Conservation (phyloP, 495 filamentous ascomycete species). For the Aspergillus steynii region DNA sequence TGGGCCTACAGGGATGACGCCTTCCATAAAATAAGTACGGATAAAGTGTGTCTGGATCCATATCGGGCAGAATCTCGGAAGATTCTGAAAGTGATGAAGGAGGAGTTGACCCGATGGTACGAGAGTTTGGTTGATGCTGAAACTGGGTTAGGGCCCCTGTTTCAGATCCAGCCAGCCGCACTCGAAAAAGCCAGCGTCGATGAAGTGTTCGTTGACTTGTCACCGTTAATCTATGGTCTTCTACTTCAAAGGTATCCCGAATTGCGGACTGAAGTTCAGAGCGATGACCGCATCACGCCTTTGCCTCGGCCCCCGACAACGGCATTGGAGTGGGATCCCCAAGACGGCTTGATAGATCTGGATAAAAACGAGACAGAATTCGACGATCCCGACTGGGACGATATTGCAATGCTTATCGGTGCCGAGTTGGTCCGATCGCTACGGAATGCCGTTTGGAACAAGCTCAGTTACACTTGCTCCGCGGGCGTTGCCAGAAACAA, state of each 20-base stretch:
- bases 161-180: slow-evolving; percentile 55
- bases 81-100: slow-evolving; percentile 82
- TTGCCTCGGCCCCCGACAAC: slow-evolving; percentile 75
- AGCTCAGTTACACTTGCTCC: slow-evolving; percentile 84
- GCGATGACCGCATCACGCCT: slow-evolving; percentile 69
- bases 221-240: slow-evolving; percentile 72
- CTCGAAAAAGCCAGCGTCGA: slow-evolving; percentile 91
- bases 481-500: slow-evolving; percentile 89
- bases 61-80: slow-evolving; percentile 83
- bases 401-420: slow-evolving; percentile 80
- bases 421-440: slow-evolving; percentile 85
- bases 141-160: slow-evolving; percentile 30
- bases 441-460: slow-evolving; percentile 62
- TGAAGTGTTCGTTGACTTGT: slow-evolving; percentile 92
- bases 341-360: slow-evolving; percentile 74
- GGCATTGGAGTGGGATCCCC: slow-evolving; percentile 74
- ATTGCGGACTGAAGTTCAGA: slow-evolving; percentile 59
- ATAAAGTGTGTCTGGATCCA: slow-evolving; percentile 92
- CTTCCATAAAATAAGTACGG: slow-evolving; percentile 69
- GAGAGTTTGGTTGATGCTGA: slow-evolving; percentile 17
- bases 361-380: slow-evolving; percentile 70
- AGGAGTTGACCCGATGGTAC: slow-evolving; percentile 51
- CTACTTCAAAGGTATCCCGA: slow-evolving; percentile 80
- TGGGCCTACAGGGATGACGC: slow-evolving; percentile 92
- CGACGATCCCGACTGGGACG: slow-evolving; percentile 93